These are phyloP conservation scores for Vaucheria bursata DNA, from an alignment of 352 stramenopile genomes.

Conservation along the genomic window DNA sequence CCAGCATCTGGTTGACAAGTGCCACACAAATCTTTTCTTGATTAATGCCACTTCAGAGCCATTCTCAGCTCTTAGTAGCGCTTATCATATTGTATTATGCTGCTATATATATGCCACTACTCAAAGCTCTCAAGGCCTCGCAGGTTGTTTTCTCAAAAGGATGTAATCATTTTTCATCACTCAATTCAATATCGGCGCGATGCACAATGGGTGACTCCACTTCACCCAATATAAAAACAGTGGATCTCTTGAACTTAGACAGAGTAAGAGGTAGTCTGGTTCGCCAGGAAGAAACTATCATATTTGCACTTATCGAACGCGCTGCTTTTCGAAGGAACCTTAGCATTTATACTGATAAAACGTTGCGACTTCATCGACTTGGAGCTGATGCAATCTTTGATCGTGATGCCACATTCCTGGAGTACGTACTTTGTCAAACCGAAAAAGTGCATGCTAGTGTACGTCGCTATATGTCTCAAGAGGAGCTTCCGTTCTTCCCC, in stretches of 20 bases:
- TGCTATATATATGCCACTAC: no score
- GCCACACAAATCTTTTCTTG: no score
- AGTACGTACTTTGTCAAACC: slow-evolving; percentile 96
- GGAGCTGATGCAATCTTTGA: slow-evolving; percentile 32
- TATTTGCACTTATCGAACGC: slow-evolving; percentile 98
- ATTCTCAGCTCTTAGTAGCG: no score
- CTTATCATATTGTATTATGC: no score
- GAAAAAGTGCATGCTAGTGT: slow-evolving; percentile 80
- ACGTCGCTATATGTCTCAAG: slow-evolving; percentile 91
- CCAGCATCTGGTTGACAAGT: no score
- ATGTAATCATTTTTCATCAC: no score
- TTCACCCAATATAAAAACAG: slow-evolving; percentile 10
- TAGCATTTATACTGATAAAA: slow-evolving; percentile 76
- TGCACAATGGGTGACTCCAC: no score
- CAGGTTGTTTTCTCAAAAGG: no score
- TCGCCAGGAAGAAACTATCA: slow-evolving; percentile 94
- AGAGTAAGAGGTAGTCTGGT: slow-evolving; percentile 69
- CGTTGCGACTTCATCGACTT: slow-evolving; percentile 28
- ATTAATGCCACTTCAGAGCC: no score
- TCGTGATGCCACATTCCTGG: slow-evolving; percentile 62
- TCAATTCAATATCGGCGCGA: no score
- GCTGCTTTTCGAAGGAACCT: slow-evolving; percentile 88
- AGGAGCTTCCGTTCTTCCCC: slow-evolving; percentile 97
- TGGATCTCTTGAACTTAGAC: slow-evolving; percentile 57
- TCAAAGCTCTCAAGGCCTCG: no score